Conservation (phyloP, 768 basidiomycete genomes). For the Lentinula sp. region DNA sequence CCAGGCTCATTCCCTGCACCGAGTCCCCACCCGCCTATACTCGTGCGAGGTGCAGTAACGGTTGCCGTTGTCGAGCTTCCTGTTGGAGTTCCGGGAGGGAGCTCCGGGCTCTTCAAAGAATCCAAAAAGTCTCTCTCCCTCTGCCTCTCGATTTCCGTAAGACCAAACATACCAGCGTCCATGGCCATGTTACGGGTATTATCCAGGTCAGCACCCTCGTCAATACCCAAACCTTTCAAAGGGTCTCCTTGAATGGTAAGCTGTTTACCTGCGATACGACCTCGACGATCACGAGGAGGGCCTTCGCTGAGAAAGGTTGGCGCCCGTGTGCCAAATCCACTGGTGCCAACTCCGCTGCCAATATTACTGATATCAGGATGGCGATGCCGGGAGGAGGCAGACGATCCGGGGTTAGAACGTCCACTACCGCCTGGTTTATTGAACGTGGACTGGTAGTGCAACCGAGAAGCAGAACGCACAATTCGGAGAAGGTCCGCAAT, state of each 20-base stretch:
- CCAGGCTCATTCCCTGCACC: constrained; percentile 42
- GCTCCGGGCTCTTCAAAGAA: constrained; percentile 48
- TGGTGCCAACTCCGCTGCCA: background rate
- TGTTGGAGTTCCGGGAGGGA: constrained; percentile 16
- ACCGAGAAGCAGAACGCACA: constrained; percentile 45
- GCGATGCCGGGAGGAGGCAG: constrained; percentile 10
- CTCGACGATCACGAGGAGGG: constrained; percentile 70
- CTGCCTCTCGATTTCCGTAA: constrained; percentile 37
- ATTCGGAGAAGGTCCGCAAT: constrained; percentile 60
- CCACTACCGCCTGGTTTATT: constrained; percentile 13
- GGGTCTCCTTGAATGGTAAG: constrained; percentile 32
- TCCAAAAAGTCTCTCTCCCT: constrained; percentile 53
- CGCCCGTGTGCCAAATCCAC: constrained; percentile 16
- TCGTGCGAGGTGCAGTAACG: constrained; percentile 31
- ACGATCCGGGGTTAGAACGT: constrained; percentile 17
- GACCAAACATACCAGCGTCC: constrained; percentile 11
- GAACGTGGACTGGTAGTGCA: constrained; percentile 16
- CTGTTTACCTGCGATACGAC: constrained; percentile 49
- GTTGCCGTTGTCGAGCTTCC: constrained; percentile 4
- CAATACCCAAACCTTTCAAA: constrained; percentile 19
- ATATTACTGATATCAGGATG: constrained; percentile 8
- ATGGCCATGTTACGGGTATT: constrained; percentile 31
- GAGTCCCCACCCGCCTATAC: constrained; percentile 72
- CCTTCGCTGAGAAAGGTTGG: constrained; percentile 71
- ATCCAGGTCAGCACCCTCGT: constrained; percentile 41